Base-by-base conservation (phyloP, 345 rosid genomes). In the Aegle marmelos region DNA sequence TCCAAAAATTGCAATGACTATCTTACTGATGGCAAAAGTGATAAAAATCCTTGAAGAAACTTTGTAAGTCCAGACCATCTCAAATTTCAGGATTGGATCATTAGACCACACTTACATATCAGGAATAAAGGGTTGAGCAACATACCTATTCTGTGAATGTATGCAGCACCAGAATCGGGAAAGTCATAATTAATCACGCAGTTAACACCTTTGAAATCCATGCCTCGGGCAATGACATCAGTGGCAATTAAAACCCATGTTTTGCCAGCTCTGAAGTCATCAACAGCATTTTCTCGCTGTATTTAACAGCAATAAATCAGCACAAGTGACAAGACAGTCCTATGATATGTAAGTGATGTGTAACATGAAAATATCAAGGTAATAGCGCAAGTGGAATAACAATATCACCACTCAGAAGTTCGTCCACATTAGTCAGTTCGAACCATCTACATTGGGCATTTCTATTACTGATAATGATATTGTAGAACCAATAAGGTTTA, bases 201-300 rank as follows among this genome's bases (percentile, higher is more conserved):
- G 82, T 91, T 91, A 82, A 94, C 89, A 31, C 98, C 99, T 85
- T 96, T 96, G 88, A 96, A 96, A 85, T 96, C 99, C 99, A 96
- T 92, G 31, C 98, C 99, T 25, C 97, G 92, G 61, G 97, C 98
- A 34, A 96, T 86, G 72, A 96, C 95, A 86, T 96, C 99, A 30
- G 97, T 96, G 64, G 98, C 99, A 25, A 96, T 94, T 79, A 96
- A 80, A 60, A 96, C 97, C 98, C 99, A 96, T 64, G 87, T 90
- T 81, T 93, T 90, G 21, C 97, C 97, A 11, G 90, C 91, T 82
- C 99, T 88, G 81, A 95, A 95, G 80, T 87, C 83, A 81, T 94
- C 91, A 17, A 94, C 96, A 21, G 90, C 95, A 57, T 88, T 88
- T 74, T 92, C 97, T 16, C 98, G 85, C 99, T 96, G 89, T 75